Evolutionary conservation across 768 basidiomycete genomes (phyloP), one percentile per base, ranked within the genome.

Genomic region (Suillus decipiens): DNA sequence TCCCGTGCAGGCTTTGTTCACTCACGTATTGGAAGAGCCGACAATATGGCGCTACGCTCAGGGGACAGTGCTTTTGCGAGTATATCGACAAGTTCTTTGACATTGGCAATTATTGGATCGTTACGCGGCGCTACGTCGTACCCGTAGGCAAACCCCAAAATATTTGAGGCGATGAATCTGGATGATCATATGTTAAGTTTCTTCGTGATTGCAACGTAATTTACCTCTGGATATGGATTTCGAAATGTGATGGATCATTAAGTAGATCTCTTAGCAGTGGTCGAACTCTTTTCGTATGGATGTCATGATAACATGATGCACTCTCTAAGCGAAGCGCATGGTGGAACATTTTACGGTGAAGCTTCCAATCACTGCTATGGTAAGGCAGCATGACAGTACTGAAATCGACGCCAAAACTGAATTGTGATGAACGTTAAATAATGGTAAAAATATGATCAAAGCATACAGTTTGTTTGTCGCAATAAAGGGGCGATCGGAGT

Each of bases 341-440:
- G 22, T 72, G 73, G 37, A 75, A 69, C 22, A 73, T 60, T 54
- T 69, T 72, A 50, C 75, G 71, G 54, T 76, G 76, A 9, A 70
- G 66, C 33, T 61, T 71, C 76, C 75, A 76, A 36, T 68, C 64
- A 15, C 28, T 51, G 28, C 71, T 67, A 36, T 72, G 69, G 36
- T 76, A 77, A 17, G 73, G 69, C 34, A 75, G 61, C 55, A 70
- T 64, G 54, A 68, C 68, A 11, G 72, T 70, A 56, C 66, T 73
- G 22, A 76, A 73, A 24, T 69, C 64, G 62, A 70, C 58, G 36
- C 73, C 70, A 41, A 68, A 75, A 47, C 73, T 73, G n/a, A 19
- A 22, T 31, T 57, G 5, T n/a, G 14, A 47, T 8, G 24, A 50
- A 62, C 37, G 65, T 39, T 42, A 5, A 24, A 17, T 24, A 9